phyloP scores from a whole-genome alignment of 768 basidiomycete genomes.

The Boletus reticulatus region DNA sequence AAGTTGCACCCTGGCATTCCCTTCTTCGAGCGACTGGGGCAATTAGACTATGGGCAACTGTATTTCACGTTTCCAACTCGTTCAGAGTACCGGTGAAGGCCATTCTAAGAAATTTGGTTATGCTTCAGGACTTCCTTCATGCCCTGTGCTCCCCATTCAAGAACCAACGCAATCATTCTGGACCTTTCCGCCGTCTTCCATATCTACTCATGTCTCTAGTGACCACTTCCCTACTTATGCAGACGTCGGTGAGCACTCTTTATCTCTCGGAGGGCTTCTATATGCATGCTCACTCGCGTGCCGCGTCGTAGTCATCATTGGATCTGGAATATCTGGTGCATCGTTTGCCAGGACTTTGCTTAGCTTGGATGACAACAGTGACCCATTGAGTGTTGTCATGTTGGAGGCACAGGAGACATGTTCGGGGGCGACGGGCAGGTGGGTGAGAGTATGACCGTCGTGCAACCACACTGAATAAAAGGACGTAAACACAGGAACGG shows the following conservation, averaged over 20 bases:
- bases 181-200: conserved; percentile 51
- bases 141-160: conserved; percentile 48
- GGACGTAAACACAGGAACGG: conserved; percentile 38
- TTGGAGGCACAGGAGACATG: conserved; percentile 62
- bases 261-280: not conserved
- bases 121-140: not conserved
- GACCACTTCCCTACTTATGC: conserved; percentile 44
- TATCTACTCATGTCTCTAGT: conserved; percentile 32
- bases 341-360: conserved; percentile 43
- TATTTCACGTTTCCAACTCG: conserved; percentile 12
- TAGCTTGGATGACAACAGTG: conserved; percentile 10
- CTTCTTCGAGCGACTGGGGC: conserved; percentile 3
- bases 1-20: not conserved
- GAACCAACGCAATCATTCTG: conserved; percentile 63
- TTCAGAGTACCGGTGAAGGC: not conserved
- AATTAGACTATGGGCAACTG: conserved; percentile 26
- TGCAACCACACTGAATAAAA: not conserved
- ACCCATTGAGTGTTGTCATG: conserved; percentile 42
- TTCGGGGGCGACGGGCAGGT: conserved; percentile 53
- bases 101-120: conserved; percentile 1
- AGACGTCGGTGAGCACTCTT: conserved; percentile 45
- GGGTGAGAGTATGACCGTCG: conserved; percentile 10
- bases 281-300: not conserved
- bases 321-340: conserved; percentile 51
- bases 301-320: conserved; percentile 41